phyloP scores from a whole-genome alignment of 1,284 basidiomycete species.

The Leccinum pachyderme region DNA sequence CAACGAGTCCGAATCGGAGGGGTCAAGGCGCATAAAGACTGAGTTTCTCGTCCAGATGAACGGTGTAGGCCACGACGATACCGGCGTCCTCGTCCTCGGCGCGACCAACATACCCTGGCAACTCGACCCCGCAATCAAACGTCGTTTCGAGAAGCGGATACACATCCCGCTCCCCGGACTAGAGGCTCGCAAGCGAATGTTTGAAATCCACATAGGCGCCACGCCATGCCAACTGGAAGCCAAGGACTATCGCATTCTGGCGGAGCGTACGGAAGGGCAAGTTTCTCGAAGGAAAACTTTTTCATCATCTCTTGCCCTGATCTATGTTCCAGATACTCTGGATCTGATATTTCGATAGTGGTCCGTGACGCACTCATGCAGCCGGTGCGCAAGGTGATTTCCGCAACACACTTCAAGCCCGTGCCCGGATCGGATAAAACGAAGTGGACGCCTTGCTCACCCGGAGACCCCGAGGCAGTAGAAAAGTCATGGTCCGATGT shows the following conservation, averaged over 20 bases:
- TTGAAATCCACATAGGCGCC: constrained; percentile 92
- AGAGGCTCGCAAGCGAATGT: constrained; percentile 94
- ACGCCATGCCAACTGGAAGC: constrained; percentile 85
- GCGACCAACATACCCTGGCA: constrained; percentile 99
- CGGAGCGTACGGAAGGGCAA: constrained; percentile 85
- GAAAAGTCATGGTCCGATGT: constrained; percentile 96
- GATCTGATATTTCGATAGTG: constrained; percentile 93
- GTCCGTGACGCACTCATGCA: constrained; percentile 99
- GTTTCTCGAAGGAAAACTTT: constrained; percentile 13
- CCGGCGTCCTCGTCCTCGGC: constrained; percentile 96
- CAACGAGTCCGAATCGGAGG: constrained; percentile 96
- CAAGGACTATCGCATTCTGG: constrained; percentile 82
- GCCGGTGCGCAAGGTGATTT: constrained; percentile 94
- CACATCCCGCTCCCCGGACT: constrained; percentile 96
- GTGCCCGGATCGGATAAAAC: constrained; percentile 39
- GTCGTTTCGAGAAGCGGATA: constrained; percentile 97
- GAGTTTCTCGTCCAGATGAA: constrained; percentile 99
- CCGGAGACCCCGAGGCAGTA: constrained; percentile 82
- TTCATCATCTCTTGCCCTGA: background rate
- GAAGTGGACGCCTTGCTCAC: constrained; percentile 92
- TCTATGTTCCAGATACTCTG: constrained; percentile 65
- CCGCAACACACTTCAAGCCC: constrained; percentile 94
- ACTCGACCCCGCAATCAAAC: constrained; percentile 96
- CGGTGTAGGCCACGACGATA: constrained; percentile 96
- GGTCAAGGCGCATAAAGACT: constrained; percentile 95